A percentile compares a stretch with the other conserved stretches of the same genome.
These are phyloP conservation scores for Solanum arcanum DNA, from an alignment of 257 asterid genomes.

Conservation along the genomic window DNA sequence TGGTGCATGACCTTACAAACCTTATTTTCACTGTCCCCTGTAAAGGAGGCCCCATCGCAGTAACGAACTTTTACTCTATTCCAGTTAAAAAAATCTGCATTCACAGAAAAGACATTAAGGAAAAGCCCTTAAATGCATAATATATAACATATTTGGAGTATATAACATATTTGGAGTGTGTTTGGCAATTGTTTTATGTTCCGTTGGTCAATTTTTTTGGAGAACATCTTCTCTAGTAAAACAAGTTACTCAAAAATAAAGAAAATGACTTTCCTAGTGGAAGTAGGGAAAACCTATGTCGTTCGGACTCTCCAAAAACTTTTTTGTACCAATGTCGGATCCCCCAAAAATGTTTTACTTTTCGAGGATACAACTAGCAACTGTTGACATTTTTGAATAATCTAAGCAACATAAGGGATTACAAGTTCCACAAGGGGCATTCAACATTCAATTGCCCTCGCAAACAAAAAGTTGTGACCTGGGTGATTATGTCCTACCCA, in stretches of 20 bases:
- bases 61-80: conserved; percentile 56
- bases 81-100: conserved; percentile 64
- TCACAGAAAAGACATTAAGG: not conserved
- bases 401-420: not conserved
- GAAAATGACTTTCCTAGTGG: not conserved
- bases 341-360: not conserved
- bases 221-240: not conserved
- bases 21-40: conserved; percentile 51
- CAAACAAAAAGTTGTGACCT: not conserved
- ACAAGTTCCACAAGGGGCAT: not conserved
- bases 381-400: not conserved
- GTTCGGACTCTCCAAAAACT: not conserved
- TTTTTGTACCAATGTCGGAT: not conserved
- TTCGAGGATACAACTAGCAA: not conserved
- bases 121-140: not conserved
- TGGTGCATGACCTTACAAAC: conserved; percentile 8
- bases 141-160: not conserved
- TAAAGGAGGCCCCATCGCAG: conserved; percentile 66
- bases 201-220: not conserved
- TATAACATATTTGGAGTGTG: not conserved
- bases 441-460: not conserved
- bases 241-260: not conserved
- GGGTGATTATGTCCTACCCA: not conserved
- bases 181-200: not conserved
- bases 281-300: not conserved